Percentiles rank a stretch among this genome's conserved stretches.
These are phyloP conservation scores for Beauveria scarabaeidicola DNA, from an alignment of 2,329 filamentous ascomycete genomes.

Conservation along the genomic window DNA sequence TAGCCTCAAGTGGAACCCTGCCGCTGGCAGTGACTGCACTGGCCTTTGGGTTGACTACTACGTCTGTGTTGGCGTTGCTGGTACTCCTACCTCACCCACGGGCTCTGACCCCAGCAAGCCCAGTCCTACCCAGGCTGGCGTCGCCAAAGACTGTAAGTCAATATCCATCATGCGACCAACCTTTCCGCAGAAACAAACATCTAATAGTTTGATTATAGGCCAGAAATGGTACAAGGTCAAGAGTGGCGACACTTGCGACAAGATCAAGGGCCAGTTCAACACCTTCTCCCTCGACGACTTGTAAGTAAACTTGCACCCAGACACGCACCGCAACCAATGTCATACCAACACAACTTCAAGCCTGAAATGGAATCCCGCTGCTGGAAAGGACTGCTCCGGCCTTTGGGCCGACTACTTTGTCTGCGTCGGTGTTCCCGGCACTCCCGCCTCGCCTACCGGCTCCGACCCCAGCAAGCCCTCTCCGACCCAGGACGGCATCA, in stretches of 20 bases:
- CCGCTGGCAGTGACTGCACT: constrained; percentile 9
- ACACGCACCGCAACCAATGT: background rate
- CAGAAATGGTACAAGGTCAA: constrained; percentile 11
- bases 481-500: constrained; percentile 9
- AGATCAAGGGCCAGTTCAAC: constrained; percentile 8
- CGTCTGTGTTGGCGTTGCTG: constrained; percentile 20
- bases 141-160: constrained; percentile 1
- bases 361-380: constrained; percentile 22
- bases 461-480: constrained; percentile 8
- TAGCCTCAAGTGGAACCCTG: constrained; percentile 22
- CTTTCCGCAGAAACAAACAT: background rate
- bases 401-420: constrained; percentile 12
- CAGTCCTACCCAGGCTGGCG: constrained; percentile 7
- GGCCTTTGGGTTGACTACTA: constrained; percentile 13
- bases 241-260: constrained; percentile 13
- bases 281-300: constrained; percentile 17
- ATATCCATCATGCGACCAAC: background rate
- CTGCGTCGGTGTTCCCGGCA: constrained; percentile 20
- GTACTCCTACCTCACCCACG: constrained; percentile 4
- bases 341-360: background rate
- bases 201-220: background rate
- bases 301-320: background rate
- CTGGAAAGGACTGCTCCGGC: constrained; percentile 9
- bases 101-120: constrained; percentile 6
- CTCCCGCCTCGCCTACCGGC: constrained; percentile 2